These are phyloP conservation scores for Hyphopichia buzzinii DNA, from an alignment of 1,139 yeast species.

Conservation along the genomic window DNA sequence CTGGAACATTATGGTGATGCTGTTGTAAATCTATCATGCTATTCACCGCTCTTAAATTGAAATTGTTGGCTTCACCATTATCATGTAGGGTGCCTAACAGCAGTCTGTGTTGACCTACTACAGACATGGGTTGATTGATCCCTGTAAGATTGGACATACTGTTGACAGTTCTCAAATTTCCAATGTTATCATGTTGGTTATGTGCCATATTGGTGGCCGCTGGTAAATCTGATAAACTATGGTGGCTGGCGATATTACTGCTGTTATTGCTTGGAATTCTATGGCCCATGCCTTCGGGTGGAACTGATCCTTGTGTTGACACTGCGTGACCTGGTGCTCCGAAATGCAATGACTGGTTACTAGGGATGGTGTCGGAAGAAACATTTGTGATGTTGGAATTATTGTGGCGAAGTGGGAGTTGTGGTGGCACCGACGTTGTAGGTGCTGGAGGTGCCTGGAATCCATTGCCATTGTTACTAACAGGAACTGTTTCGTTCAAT, in stretches of 20 bases:
- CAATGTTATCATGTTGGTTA: constrained; percentile 5
- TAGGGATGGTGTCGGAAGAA: constrained; percentile 16
- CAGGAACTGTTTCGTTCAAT: constrained; percentile 13
- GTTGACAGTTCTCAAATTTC: constrained; percentile 31
- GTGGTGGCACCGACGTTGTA: constrained; percentile 9
- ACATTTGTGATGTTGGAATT: constrained; percentile 5
- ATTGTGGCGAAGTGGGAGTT: constrained; percentile 1
- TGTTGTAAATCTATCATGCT: constrained; percentile 38
- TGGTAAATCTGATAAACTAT: constrained; percentile 30
- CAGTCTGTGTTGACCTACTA: neutral
- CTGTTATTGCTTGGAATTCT: constrained; percentile 15
- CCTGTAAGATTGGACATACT: constrained; percentile 39
- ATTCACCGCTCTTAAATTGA: constrained; percentile 27
- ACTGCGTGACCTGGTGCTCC: neutral
- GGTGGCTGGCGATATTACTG: constrained; percentile 13
- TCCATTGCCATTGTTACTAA: constrained; percentile 1
- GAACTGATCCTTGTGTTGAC: neutral
- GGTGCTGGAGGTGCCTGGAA: constrained; percentile 4
- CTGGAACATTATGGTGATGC: constrained; percentile 9
- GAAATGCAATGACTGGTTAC: constrained; percentile 1
- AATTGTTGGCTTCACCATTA: constrained; percentile 7
- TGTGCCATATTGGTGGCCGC: constrained; percentile 14
- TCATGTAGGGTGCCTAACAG: neutral
- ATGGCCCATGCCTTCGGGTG: neutral
- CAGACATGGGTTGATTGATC: constrained; percentile 9